phyloP scores from a whole-genome alignment of 768 basidiomycete genomes.

The Hygrophorus russula region DNA sequence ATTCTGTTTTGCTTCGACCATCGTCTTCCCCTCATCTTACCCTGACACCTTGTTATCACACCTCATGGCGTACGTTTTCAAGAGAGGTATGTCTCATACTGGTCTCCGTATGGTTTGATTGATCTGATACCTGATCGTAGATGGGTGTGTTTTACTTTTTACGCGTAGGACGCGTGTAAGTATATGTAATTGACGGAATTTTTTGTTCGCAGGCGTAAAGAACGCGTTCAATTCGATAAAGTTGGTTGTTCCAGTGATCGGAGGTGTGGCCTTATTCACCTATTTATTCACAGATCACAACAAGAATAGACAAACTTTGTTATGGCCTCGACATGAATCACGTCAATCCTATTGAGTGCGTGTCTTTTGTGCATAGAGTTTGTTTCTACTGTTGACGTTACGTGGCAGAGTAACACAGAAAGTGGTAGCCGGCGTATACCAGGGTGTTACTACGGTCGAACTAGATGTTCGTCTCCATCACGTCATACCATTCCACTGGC shows the following conservation, averaged over 20 bases:
- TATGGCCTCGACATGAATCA: conserved; percentile 92
- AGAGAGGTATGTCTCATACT: conserved; percentile 18
- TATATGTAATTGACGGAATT: conserved; percentile 11
- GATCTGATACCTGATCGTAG: conserved; percentile 16
- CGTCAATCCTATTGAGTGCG: conserved; percentile 88
- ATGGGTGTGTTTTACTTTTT: conserved; percentile 29
- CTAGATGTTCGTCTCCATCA: conserved; percentile 61
- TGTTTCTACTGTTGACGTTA: neutral
- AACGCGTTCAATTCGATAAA: conserved; percentile 91
- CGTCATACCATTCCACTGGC: neutral
- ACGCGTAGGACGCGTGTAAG: conserved; percentile 26
- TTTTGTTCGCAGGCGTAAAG: conserved; percentile 54
- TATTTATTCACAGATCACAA: conserved; percentile 54
- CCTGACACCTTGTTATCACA: neutral
- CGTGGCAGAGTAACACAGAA: conserved; percentile 71
- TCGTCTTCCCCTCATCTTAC: neutral
- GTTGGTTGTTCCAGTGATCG: conserved; percentile 27
- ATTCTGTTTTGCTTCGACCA: neutral
- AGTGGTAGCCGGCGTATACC: conserved; percentile 87
- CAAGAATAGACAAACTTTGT: conserved; percentile 81
- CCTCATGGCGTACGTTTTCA: conserved; percentile 21
- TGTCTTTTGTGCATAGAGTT: neutral
- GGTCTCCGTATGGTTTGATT: neutral
- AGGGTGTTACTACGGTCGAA: conserved; percentile 94
- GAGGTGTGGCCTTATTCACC: conserved; percentile 7